Percentiles rank a stretch among this genome's conserved stretches.
Evolutionary conservation across 139 green algal genomes (phyloP).

Genomic region (Chlamydomonas sp.): DNA sequence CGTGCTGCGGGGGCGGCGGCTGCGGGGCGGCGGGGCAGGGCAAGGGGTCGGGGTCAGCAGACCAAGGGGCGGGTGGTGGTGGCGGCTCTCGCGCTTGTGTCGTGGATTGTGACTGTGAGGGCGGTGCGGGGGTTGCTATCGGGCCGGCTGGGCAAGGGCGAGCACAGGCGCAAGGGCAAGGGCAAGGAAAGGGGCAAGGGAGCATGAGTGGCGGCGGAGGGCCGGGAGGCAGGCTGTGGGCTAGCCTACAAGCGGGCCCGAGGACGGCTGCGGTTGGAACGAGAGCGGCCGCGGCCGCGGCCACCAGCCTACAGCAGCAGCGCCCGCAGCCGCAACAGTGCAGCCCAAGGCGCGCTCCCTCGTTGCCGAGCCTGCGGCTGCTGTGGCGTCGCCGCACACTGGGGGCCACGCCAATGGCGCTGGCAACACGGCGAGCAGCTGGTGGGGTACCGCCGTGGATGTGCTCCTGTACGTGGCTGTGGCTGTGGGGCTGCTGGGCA

Average conservation of each 20-base stretch:
- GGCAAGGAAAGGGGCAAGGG: background rate
- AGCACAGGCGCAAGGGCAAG: background rate
- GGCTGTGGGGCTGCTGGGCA: constrained; percentile 12
- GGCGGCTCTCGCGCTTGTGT: no score
- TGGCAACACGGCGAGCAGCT: background rate
- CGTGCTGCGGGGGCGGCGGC: no score
- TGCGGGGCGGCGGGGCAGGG: no score
- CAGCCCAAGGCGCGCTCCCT: background rate
- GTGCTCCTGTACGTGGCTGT: background rate
- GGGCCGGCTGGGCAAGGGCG: no score
- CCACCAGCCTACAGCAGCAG: background rate
- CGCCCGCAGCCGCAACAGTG: background rate
- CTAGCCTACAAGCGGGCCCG: background rate
- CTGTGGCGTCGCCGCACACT: background rate
- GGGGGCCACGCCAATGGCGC: background rate
- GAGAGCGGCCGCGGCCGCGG: background rate
- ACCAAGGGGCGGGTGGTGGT: no score
- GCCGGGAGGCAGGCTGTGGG: background rate
- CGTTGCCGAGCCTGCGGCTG: background rate
- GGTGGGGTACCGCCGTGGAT: background rate
- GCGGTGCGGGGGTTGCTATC: no score
- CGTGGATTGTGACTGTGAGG: no score
- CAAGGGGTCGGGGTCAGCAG: no score
- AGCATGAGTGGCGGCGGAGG: background rate
- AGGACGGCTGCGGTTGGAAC: background rate